Evolutionary conservation across 768 basidiomycete species (phyloP), one percentile per base, ranked within the genome.

Genomic region (Podaxis sp.): DNA sequence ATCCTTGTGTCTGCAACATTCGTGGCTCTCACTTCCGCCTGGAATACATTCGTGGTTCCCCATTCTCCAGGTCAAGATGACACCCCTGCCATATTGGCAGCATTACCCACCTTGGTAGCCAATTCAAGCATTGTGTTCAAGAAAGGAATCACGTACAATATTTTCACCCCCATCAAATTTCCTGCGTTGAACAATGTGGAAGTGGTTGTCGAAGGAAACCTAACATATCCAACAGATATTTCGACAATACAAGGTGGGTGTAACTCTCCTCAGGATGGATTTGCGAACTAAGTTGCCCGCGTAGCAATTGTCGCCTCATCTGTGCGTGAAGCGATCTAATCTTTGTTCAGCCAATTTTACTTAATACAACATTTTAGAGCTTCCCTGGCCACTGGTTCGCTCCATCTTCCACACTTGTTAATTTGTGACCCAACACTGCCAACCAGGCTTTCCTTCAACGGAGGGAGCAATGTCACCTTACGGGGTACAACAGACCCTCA

Each of bases 91-190:
- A 69, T 87, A 7, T 66, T 74, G 5, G 74, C 79, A 19, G 80
- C 79, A 4, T 70, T 86, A 11, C 74, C 78, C 0, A 74, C 73
- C 33, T 77, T 76, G 63, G 67, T 74, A 2, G 68, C 68, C 7
- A 73, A 84, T 62, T 74, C 85, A 24, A 84, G 82, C 4, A 86
- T 87, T 66, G 63, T 87, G 4, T 88, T 88, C 70, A 54, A 80
- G 67, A 76, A 82, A 56, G 84, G 85, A 40, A 71, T 79, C 19
- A 83, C 79, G 0, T 89, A 88, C 67, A 88, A 87, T 66, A 80
- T 86, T 5, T 85, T 81, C 67, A 84, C 83, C 2, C 83, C 86
- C 0, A 76, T 87, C 72, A 79, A 75, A 59, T 88, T 88, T 59
- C 83, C 85, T 0, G 68, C 66, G 0, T 68, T 87, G 56, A 81